Evolutionary conservation across 1,139 yeast species (phyloP), one percentile per base, ranked within the genome.

Genomic region (Yamadazyma dushanensis): DNA sequence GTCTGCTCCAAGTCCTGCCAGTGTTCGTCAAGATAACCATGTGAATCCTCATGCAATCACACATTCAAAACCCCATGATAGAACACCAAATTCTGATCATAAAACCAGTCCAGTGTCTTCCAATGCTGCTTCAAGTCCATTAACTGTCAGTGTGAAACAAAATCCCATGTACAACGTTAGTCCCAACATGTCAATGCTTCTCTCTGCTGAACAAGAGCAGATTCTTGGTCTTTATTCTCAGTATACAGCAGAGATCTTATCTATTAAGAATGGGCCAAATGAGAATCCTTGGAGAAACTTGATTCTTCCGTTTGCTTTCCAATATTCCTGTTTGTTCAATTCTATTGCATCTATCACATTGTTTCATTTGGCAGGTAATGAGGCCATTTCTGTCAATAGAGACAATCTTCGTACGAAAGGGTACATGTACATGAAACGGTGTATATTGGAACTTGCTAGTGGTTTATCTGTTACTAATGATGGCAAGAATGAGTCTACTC

Each of bases 201-300:
- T 41, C 3, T 35, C 46, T 8, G 37, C 43, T 1, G 72, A 66
- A 37, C 61, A 60, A 17, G 65, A 63, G 27, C 73, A 67, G 37
- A 61, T 66, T 15, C 39, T 67, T 13, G 56, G 54, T 35, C 47
- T 66, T 23, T 66, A 59, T 39, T 56, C 65, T 3, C 57, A 70
- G 35, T 75, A 76, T 50, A 79, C 86, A 0, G 78, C 83, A 38
- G 73, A 76, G 8, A 78, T 80, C 34, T 69, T 80, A 74, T 76
- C 83, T 2, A 76, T 80, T 34, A 78, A 76, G 45, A 76, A 78
- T 46, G 85, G 84, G 0, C 76, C 78, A 0, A 60, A 72, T 5
- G 85, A 80, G 43, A 80, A 81, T 46, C 87, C 86, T 4, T 81
- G 88, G 87, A 60, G 83, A 35, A 68, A 71, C n/a, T 53, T 72